Evolutionary conservation across 2,329 filamentous ascomycete genomes (phyloP).

Genomic region (Cryphonectria radicalis): DNA sequence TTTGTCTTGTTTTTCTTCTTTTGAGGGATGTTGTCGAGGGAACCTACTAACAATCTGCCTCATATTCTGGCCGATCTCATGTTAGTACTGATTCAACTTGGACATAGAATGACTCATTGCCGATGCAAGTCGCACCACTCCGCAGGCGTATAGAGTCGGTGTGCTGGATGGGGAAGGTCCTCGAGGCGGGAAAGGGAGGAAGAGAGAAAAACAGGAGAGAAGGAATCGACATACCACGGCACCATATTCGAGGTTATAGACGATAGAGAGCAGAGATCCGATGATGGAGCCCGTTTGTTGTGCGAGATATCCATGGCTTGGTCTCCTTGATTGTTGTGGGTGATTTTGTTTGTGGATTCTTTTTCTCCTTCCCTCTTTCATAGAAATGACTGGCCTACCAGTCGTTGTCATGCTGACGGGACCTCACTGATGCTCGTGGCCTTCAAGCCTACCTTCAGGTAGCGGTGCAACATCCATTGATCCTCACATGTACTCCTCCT

Average conservation of each 20-base stretch:
- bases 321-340: neutral
- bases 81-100: neutral
- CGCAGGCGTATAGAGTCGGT: neutral
- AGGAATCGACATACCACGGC: neutral
- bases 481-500: conserved; percentile 22
- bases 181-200: neutral
- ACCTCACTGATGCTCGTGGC: neutral
- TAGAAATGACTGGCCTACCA: too few species aligned
- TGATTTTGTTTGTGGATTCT: too few species aligned
- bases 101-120: neutral
- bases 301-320: neutral
- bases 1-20: neutral
- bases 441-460: neutral
- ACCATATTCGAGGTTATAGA: neutral
- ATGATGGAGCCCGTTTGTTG: neutral
- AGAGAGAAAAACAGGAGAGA: neutral
- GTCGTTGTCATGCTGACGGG: neutral
- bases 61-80: neutral
- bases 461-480: too few species aligned
- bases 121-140: neutral
- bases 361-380: neutral
- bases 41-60: neutral
- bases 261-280: neutral
- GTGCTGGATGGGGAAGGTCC: neutral
- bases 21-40: neutral